Evolutionary conservation across 2,329 filamentous ascomycete species (phyloP).

Genomic region (Setomelanomma holmii): DNA sequence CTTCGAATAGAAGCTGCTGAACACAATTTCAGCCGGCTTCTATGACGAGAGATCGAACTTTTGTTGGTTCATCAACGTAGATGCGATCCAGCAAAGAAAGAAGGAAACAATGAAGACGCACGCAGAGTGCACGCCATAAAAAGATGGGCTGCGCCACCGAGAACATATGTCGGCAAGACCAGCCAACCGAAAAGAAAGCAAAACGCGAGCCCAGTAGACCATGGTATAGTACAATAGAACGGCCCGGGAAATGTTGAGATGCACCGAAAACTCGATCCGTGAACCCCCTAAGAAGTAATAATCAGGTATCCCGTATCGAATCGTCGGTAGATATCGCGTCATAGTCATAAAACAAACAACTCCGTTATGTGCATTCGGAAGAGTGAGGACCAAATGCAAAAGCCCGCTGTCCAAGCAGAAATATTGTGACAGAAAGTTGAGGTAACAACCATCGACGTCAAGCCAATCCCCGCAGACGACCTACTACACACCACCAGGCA

Average conservation of each 20-base stretch:
- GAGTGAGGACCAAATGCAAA: constrained; percentile 26
- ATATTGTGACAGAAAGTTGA: constrained; percentile 35
- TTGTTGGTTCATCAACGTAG: constrained; percentile 17
- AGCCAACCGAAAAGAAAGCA: constrained; percentile 35
- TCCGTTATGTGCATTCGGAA: constrained; percentile 37
- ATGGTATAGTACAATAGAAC: constrained; percentile 48
- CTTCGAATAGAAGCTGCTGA: constrained; percentile 14
- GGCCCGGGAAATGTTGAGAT: constrained; percentile 41
- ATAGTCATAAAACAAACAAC: constrained; percentile 34
- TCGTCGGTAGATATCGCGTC: constrained; percentile 41
- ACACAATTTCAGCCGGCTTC: constrained; percentile 21
- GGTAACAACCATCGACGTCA: constrained; percentile 24
- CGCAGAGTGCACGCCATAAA: constrained; percentile 14
- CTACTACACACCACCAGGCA: constrained; percentile 11
- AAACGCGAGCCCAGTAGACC: constrained; percentile 29
- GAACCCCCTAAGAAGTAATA: constrained; percentile 35
- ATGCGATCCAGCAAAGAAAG: constrained; percentile 12
- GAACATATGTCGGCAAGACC: constrained; percentile 31
- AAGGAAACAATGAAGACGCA: constrained; percentile 5
- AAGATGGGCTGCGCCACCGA: constrained; percentile 14
- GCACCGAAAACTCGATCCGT: constrained; percentile 45
- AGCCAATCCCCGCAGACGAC: constrained; percentile 42
- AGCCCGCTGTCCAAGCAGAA: constrained; percentile 37
- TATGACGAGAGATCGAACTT: constrained; percentile 29
- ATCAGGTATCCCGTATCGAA: constrained; percentile 46